These are phyloP conservation scores for Fusarium sp. DNA, from an alignment of 2,329 filamentous ascomycete species.

Conservation along the genomic window DNA sequence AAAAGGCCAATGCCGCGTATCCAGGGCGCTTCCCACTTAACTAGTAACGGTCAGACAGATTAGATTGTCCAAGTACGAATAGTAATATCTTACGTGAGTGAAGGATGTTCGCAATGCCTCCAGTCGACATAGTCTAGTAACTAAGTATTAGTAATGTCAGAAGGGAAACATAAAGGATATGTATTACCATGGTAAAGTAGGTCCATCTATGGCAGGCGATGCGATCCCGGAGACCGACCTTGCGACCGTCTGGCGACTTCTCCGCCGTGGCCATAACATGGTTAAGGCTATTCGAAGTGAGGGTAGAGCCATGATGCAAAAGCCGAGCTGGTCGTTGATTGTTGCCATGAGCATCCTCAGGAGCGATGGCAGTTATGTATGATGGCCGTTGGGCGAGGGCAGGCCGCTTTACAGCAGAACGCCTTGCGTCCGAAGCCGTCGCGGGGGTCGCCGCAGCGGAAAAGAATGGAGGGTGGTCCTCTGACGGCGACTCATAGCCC, in stretches of 20 bases:
- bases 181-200: conserved; percentile 73
- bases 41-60: conserved; percentile 21
- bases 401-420: conserved; percentile 25
- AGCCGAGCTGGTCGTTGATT: conserved; percentile 20
- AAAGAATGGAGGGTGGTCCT: conserved; percentile 53
- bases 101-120: conserved; percentile 69
- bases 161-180: not conserved
- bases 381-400: conserved; percentile 36
- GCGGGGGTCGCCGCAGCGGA: conserved; percentile 26
- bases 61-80: not conserved
- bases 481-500: conserved; percentile 57
- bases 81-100: conserved; percentile 51
- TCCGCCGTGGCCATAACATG: conserved; percentile 53
- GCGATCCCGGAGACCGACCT: conserved; percentile 63
- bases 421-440: conserved; percentile 5
- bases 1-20: conserved; percentile 70
- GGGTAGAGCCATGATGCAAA: conserved; percentile 30
- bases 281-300: conserved; percentile 48
- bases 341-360: conserved; percentile 5
- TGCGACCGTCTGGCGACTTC: conserved; percentile 44
- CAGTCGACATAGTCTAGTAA: conserved; percentile 62
- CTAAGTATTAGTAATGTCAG: not conserved
- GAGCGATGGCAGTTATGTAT: conserved; percentile 32
- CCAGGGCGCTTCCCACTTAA: conserved; percentile 61
- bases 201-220: conserved; percentile 75